These are phyloP conservation scores for Penicillium decumbens DNA, from an alignment of 2,329 filamentous ascomycete genomes.

Conservation along the genomic window DNA sequence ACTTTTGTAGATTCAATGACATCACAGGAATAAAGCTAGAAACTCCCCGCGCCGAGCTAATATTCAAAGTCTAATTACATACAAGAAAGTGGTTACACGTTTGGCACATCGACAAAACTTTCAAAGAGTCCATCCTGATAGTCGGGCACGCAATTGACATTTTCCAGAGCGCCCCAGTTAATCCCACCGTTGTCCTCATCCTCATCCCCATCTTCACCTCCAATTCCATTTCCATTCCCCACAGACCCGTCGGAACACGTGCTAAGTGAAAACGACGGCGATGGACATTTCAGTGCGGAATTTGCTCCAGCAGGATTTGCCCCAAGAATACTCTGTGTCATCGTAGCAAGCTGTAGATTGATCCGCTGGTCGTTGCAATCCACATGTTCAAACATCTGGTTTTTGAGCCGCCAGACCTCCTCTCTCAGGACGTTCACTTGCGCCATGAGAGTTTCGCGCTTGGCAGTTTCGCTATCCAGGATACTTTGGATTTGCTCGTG, in stretches of 20 bases:
- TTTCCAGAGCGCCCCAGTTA: not conserved
- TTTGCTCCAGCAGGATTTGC: not conserved
- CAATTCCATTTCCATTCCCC: not conserved
- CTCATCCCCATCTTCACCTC: no score
- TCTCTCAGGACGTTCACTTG: constrained; percentile 16
- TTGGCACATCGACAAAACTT: constrained; percentile 7
- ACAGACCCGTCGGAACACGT: constrained; percentile 16
- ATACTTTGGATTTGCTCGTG: constrained; percentile 16
- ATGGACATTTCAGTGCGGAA: constrained; percentile 1
- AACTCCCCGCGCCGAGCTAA: not conserved
- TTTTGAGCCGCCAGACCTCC: constrained; percentile 21
- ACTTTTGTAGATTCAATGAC: not conserved
- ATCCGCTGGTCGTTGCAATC: constrained; percentile 18
- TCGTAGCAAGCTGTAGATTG: constrained; percentile 16
- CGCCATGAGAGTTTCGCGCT: constrained; percentile 15
- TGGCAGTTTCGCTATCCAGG: constrained; percentile 15
- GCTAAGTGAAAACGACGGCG: constrained; percentile 8
- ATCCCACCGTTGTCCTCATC: not conserved
- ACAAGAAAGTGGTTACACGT: not conserved
- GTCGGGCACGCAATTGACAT: constrained; percentile 1
- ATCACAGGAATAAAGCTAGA: not conserved
- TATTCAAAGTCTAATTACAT: not conserved
- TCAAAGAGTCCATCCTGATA: constrained; percentile 9
- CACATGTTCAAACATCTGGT: constrained; percentile 20
- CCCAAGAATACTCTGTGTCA: constrained; percentile 11